These are phyloP conservation scores for Oryza punctata DNA, from an alignment of 176 grass and related monocot genomes.

Conservation along the genomic window DNA sequence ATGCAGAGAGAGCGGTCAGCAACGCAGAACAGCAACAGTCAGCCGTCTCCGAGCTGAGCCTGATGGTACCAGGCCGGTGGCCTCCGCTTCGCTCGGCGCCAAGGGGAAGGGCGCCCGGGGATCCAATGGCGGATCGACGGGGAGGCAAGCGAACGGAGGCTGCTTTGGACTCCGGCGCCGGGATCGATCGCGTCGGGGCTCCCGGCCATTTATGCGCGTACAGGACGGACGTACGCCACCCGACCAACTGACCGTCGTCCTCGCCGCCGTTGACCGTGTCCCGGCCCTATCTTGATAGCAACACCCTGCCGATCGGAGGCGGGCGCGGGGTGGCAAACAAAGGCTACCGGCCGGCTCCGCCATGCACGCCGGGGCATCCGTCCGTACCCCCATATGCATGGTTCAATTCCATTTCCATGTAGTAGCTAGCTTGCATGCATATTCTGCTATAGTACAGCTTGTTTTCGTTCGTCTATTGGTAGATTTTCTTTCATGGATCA, in stretches of 20 bases:
- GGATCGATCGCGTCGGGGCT: constrained; percentile 25
- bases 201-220: constrained; percentile 36
- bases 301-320: not conserved
- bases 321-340: constrained; percentile 19
- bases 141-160: constrained; percentile 26
- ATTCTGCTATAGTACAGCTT: not conserved
- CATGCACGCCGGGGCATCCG: not conserved
- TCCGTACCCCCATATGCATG: not conserved
- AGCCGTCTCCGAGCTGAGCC: not conserved
- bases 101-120: not conserved
- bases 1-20: not conserved
- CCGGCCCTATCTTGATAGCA: constrained; percentile 27
- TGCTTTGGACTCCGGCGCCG: constrained; percentile 18
- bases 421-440: not conserved
- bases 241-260: constrained; percentile 51
- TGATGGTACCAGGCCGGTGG: not conserved
- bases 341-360: constrained; percentile 33
- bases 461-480: not conserved
- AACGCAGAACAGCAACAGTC: not conserved
- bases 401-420: not conserved
- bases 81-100: not conserved
- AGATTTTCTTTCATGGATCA: not conserved
- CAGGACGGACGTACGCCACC: constrained; percentile 28
- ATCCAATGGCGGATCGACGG: not conserved
- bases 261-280: constrained; percentile 50